Percentiles rank a stretch among this genome's conserved stretches.
These are phyloP conservation scores for Citrus sp. DNA, from an alignment of 345 rosid species.

Conservation along the genomic window DNA sequence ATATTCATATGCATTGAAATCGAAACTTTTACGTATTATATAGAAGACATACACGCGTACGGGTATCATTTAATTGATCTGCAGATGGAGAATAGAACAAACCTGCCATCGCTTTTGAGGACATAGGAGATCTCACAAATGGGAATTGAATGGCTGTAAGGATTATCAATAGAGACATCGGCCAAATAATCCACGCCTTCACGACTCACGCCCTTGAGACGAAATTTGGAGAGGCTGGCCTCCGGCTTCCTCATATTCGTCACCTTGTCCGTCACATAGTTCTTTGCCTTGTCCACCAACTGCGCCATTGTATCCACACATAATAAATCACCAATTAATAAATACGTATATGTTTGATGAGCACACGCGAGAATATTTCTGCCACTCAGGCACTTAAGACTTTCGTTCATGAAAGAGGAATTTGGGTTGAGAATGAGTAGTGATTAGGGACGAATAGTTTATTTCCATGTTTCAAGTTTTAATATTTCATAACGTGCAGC, in stretches of 20 bases:
- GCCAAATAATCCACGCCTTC: constrained; percentile 61
- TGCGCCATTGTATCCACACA: constrained; percentile 19
- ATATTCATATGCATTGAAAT: too few relatives aligned
- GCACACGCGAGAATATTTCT: not conserved
- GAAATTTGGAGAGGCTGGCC: constrained; percentile 56
- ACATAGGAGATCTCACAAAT: constrained; percentile 74
- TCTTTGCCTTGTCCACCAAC: constrained; percentile 63
- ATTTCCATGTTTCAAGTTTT: not conserved
- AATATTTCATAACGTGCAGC: not conserved
- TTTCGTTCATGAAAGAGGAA: not conserved
- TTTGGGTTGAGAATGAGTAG: not conserved
- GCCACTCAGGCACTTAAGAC: not conserved
- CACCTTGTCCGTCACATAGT: constrained; percentile 69
- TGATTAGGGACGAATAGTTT: not conserved
- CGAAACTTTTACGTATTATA: too few relatives aligned
- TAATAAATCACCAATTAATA: too few relatives aligned
- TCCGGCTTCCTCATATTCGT: constrained; percentile 66
- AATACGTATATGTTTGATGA: not conserved
- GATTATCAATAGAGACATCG: constrained; percentile 67
- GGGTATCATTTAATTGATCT: too few relatives aligned
- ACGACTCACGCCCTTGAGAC: constrained; percentile 54
- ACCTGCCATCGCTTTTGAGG: constrained; percentile 77
- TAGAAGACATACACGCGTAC: too few relatives aligned
- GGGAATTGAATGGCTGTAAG: constrained; percentile 65
- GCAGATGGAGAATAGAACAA: not conserved